Evolutionary conservation across 2,329 filamentous ascomycete species (phyloP).

Genomic region (Aureobasidium mangrovei): DNA sequence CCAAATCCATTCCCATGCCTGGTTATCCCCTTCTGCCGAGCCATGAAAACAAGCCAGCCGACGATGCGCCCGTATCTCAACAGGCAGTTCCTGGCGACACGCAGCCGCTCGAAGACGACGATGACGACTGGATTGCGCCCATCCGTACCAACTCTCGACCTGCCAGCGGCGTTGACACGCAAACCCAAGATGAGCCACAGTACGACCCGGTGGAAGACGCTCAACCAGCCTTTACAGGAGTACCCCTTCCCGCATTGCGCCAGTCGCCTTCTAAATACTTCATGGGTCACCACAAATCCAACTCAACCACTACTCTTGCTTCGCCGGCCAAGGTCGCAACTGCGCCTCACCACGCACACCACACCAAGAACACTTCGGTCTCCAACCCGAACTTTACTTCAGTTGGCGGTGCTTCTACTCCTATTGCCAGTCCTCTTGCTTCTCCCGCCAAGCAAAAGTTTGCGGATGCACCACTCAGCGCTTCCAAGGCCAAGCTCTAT

Average conservation of each 20-base stretch:
- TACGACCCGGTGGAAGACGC: slow-evolving; percentile 2
- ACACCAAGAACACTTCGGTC: slow-evolving; percentile 50
- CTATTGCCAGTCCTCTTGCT: slow-evolving; percentile 49
- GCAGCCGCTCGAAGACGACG: slow-evolving; percentile 36
- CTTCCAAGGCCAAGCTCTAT: slow-evolving; percentile 85
- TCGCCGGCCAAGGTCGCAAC: slow-evolving; percentile 37
- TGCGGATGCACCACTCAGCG: slow-evolving; percentile 74
- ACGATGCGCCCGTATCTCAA: slow-evolving; percentile 21
- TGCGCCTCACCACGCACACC: slow-evolving; percentile 30
- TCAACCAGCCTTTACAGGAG: background rate
- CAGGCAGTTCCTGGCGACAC: slow-evolving; percentile 12
- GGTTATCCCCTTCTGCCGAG: slow-evolving; percentile 23
- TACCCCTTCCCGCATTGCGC: background rate
- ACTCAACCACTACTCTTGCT: slow-evolving; percentile 29
- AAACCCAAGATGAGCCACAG: slow-evolving; percentile 2
- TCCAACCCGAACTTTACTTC: slow-evolving; percentile 32
- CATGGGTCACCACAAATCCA: slow-evolving; percentile 26
- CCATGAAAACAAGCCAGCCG: slow-evolving; percentile 9
- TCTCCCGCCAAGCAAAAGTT: slow-evolving; percentile 45
- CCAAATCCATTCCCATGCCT: slow-evolving; percentile 32
- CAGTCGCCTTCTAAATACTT: slow-evolving; percentile 9
- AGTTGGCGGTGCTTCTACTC: slow-evolving; percentile 21
- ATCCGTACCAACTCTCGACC: slow-evolving; percentile 24
- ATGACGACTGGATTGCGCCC: slow-evolving; percentile 53
- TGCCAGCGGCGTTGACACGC: slow-evolving; percentile 6